Evolutionary conservation across 78 protist species (phyloP).

Genomic region (Trichosphaerium sp.): DNA sequence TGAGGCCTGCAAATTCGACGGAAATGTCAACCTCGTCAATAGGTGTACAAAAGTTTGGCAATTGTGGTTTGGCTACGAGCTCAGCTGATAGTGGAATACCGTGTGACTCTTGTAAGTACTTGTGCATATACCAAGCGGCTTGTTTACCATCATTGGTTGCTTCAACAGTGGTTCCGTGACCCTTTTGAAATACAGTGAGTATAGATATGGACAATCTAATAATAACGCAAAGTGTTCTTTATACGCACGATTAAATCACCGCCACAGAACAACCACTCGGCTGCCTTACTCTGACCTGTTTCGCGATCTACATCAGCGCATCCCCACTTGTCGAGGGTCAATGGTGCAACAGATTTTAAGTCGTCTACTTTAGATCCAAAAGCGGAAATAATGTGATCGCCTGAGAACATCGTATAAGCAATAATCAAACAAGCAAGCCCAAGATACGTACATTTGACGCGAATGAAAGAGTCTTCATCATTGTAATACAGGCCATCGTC

Average conservation of each 20-base stretch:
- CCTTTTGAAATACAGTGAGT: background rate
- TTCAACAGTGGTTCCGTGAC: conserved; percentile 82
- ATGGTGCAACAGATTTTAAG: conserved; percentile 26
- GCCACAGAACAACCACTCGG: conserved; percentile 70
- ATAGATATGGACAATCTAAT: background rate
- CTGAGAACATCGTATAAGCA: no score
- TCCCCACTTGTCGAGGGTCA: conserved; percentile 54
- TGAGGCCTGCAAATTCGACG: conserved; percentile 67
- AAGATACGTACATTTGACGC: conserved; percentile 70
- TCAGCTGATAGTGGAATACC: conserved; percentile 39
- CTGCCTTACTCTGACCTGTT: background rate
- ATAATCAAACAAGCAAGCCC: no score
- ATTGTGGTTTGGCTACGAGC: conserved; percentile 16
- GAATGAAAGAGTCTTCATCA: conserved; percentile 64
- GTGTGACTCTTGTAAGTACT: conserved; percentile 56
- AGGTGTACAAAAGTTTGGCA: conserved; percentile 79
- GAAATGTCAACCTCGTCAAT: conserved; percentile 79
- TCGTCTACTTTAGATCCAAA: conserved; percentile 66
- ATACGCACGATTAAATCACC: conserved; percentile 76
- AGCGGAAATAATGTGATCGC: conserved; percentile 80
- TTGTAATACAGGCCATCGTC: conserved; percentile 63
- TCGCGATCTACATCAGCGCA: conserved; percentile 44
- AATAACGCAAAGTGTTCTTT: no score
- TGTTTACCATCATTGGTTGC: conserved; percentile 90
- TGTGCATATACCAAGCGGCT: conserved; percentile 85